phyloP scores from a whole-genome alignment of 2,329 filamentous ascomycete genomes.

The Fusarium beomiforme region DNA sequence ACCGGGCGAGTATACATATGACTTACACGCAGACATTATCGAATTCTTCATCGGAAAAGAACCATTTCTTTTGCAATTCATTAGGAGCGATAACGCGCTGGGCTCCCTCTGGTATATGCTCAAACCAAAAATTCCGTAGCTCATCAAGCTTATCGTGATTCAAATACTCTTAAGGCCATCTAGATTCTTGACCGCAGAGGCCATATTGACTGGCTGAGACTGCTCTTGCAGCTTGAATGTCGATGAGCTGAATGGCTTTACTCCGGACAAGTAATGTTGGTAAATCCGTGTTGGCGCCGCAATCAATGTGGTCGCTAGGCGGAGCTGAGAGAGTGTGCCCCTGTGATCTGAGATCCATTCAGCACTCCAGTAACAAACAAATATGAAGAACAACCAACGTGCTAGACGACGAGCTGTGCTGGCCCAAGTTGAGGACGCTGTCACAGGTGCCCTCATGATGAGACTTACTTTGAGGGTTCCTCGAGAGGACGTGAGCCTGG shows the following conservation, averaged over 20 bases:
- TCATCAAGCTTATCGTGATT: slow-evolving; percentile 44
- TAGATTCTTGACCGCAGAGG: not conserved
- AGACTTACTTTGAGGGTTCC: not conserved
- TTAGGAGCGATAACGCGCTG: slow-evolving; percentile 40
- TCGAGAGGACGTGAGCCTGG: not conserved
- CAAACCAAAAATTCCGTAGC: slow-evolving; percentile 53
- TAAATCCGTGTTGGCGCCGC: slow-evolving; percentile 1
- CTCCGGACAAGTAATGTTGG: not conserved
- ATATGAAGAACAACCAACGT: slow-evolving; percentile 38
- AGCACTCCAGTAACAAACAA: slow-evolving; percentile 30
- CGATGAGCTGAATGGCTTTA: slow-evolving; percentile 4
- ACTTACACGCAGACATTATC: slow-evolving; percentile 51
- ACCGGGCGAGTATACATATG: fast-evolving
- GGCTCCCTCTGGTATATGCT: slow-evolving; percentile 44
- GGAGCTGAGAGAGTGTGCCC: slow-evolving; percentile 1
- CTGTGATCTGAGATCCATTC: slow-evolving; percentile 32
- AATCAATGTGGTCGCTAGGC: not conserved
- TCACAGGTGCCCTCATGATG: slow-evolving; percentile 8
- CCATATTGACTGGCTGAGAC: not conserved
- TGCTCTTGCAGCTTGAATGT: not conserved
- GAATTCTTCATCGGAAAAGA: slow-evolving; percentile 47
- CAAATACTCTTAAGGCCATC: slow-evolving; percentile 34
- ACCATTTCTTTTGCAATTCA: slow-evolving; percentile 48
- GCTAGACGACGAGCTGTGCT: slow-evolving; percentile 18
- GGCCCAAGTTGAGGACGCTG: slow-evolving; percentile 3